Conservation (phyloP, 306 rosid genomes). For the Parietaria judaica region DNA sequence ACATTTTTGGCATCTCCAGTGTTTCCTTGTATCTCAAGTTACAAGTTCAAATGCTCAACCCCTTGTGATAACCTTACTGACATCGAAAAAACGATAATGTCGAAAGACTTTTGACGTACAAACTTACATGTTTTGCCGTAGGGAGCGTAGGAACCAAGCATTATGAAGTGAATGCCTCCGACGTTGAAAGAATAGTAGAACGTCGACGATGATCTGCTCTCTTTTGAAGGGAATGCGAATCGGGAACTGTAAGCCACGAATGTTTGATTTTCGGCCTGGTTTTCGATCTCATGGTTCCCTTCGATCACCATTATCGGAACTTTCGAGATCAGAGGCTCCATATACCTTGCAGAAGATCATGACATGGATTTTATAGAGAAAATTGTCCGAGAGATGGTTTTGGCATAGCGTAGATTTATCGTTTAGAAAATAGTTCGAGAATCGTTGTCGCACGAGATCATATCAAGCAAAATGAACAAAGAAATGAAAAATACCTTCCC, state of each 20-base stretch:
- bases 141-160: conserved; percentile 65
- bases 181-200: conserved; percentile 82
- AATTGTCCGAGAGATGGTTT: background rate
- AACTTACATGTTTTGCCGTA: conserved; percentile 53
- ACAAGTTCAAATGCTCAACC: too few relatives aligned
- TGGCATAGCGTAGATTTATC: too few relatives aligned
- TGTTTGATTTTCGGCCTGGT: conserved; percentile 53
- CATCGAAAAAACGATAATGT: too few relatives aligned
- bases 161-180: conserved; percentile 83
- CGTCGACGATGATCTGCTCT: conserved; percentile 69
- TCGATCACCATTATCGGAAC: conserved; percentile 80
- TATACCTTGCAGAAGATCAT: conserved; percentile 43
- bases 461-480: background rate
- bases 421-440: too few relatives aligned
- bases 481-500: conserved; percentile 57
- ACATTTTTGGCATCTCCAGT: too few relatives aligned
- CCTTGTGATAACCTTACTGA: too few relatives aligned
- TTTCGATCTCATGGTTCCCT: conserved; percentile 90
- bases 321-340: conserved; percentile 68
- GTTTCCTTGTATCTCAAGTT: too few relatives aligned
- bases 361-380: background rate
- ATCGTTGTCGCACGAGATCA: background rate
- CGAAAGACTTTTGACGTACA: too few relatives aligned
- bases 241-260: conserved; percentile 77
- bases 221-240: conserved; percentile 73